Base-by-base conservation (phyloP, 2,329 filamentous ascomycete species). In the Pleurostoma richardsiae region DNA sequence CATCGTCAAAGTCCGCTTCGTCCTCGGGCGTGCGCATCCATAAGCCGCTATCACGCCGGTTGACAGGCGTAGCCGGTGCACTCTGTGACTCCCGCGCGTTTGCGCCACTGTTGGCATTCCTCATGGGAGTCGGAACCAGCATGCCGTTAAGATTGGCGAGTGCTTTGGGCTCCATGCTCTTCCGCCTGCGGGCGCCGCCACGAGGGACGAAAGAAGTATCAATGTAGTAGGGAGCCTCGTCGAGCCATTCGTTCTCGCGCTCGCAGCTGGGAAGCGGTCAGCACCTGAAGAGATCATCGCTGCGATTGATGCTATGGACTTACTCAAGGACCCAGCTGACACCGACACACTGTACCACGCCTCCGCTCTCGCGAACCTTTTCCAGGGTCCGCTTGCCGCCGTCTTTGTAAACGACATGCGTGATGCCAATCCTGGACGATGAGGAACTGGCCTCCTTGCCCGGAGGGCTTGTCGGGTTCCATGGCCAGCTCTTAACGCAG, bases 361-460 rank as follows among this genome's bases (percentile, higher is more conserved):
- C 88, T 10, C 79, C 76, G 38, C 80, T 83, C 56, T 85, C 79
- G 48, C 82, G 76, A 5, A 92, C 85, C 66, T 90, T 95, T 60
- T 95, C 85, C 54, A 96, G 67, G 1, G 90, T 95, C 29, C 85
- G 76, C 59, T 85, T 84, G 39, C 83, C 83, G 41, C 90, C 90
- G 59, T 95, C 90, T 64, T 95, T 96, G 73, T 84, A 96, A 5
- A 96, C 82, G 6, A 96, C 87, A 59, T 96, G 90, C 0, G 90
- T 95, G 56, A 95, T 88, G 4, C 85, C 86, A 49, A 89, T 71
- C 61, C 82, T 86, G 42, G 62, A 62, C 39, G 64, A 61, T 10
- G 65, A 62, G 5, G 59, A 57, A 28, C 47, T 38, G 10, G 49
- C 42, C 10, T 74, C 70, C 33, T 57, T 58, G 28, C 56, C 55